These are phyloP conservation scores for Aspergillus fructus DNA, from an alignment of 2,329 filamentous ascomycete genomes.

Conservation along the genomic window DNA sequence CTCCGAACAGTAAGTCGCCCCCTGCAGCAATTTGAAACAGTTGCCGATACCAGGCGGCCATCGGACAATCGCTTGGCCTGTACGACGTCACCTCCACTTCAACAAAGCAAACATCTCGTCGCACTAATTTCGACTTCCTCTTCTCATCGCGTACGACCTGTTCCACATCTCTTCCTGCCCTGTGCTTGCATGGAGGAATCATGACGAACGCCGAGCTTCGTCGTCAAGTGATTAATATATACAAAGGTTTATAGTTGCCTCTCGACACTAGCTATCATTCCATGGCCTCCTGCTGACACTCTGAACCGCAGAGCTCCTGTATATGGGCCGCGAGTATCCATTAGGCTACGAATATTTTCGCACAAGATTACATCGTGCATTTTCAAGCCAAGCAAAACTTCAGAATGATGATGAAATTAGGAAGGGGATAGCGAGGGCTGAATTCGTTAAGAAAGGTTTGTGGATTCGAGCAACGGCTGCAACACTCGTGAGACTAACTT, in stretches of 20 bases:
- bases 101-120: slow-evolving; percentile 4
- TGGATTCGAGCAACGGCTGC: neutral
- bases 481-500: slow-evolving; percentile 2
- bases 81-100: neutral
- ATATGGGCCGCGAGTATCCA: slow-evolving; percentile 83
- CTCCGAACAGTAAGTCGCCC: neutral
- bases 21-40: neutral
- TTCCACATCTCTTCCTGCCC: neutral
- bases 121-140: slow-evolving; percentile 1
- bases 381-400: slow-evolving; percentile 70
- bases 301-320: slow-evolving; percentile 67
- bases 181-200: slow-evolving; percentile 1
- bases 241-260: slow-evolving; percentile 67
- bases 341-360: slow-evolving; percentile 81
- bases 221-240: slow-evolving; percentile 76
- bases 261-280: neutral
- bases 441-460: slow-evolving; percentile 87
- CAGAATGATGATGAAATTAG: slow-evolving; percentile 73
- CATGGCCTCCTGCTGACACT: neutral
- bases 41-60: neutral
- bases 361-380: slow-evolving; percentile 78
- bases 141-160: neutral
- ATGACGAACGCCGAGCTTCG: slow-evolving; percentile 62
- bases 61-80: neutral
- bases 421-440: slow-evolving; percentile 71